Percentiles rank a stretch among this genome's conserved stretches.
Conservation (phyloP, 306 rosid species). For the Astragalus membranaceus region DNA sequence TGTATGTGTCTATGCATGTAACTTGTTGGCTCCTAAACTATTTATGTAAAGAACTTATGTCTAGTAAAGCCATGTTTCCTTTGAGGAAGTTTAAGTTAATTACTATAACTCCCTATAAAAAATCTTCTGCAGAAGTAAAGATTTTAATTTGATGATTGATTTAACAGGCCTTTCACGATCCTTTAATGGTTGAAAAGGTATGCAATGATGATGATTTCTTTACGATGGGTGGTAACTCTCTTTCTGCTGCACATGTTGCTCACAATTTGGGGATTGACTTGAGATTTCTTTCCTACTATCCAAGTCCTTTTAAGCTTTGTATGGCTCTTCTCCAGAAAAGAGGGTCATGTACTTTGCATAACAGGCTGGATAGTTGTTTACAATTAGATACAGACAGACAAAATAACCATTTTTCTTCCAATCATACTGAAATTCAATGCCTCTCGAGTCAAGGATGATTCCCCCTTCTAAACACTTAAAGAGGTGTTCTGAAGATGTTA, state of each 20-base stretch:
- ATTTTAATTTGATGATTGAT: constrained; percentile 14
- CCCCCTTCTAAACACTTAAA: constrained; percentile 45
- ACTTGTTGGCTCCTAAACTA: constrained; percentile 3
- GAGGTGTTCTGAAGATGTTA: constrained; percentile 22
- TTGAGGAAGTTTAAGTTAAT: background rate
- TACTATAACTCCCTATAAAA: background rate
- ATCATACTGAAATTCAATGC: constrained; percentile 25
- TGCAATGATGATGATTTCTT: constrained; percentile 73
- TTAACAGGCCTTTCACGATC: constrained; percentile 61
- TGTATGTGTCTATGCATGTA: background rate
- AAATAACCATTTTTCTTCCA: constrained; percentile 16
- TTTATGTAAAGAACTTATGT: background rate
- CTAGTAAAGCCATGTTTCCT: background rate
- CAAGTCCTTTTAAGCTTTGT: constrained; percentile 63
- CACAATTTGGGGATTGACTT: constrained; percentile 66
- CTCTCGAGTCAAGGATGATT: constrained; percentile 24
- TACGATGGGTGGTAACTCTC: constrained; percentile 77
- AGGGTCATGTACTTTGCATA: constrained; percentile 33
- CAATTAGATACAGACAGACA: constrained; percentile 22
- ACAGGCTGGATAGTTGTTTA: constrained; percentile 30
- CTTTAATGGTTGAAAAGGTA: constrained; percentile 56
- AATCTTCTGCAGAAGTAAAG: background rate
- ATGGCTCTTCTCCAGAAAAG: constrained; percentile 55
- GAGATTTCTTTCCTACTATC: constrained; percentile 58
- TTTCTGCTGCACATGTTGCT: constrained; percentile 84